Base-by-base conservation (phyloP, 768 basidiomycete species). In the Melanogaster broomeanus region DNA sequence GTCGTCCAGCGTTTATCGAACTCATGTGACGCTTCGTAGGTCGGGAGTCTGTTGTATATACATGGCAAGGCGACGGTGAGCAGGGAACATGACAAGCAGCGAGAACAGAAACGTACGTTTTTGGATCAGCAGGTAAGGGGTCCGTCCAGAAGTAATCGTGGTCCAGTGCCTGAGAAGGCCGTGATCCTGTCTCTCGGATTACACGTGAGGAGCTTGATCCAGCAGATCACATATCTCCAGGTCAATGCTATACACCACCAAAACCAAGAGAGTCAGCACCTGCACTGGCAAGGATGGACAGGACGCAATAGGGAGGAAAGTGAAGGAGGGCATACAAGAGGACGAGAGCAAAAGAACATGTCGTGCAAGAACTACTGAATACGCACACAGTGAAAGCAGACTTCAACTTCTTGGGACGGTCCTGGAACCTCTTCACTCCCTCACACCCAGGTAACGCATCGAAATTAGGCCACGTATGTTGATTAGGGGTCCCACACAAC, bases 91-190 rank as follows among this genome's bases (percentile, higher is more conserved):
- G 41, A 46, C 10, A 34, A 27, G 16, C n/a, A 11, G 16, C 18
- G 33, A 56, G 27, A 19, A 38, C 19, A 12, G 43, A 21, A 8
- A 73, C 83, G 51, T 61, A 90, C 90, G 81, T 80, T 67, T 85
- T 88, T 1, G 89, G 90, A 71, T 91, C 88, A 19, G 89, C 89
- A 31, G 94, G 90, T 33, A 93, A 61, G 0, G 96, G 95, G 56
- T 90, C 85, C 0, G 85, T 86, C 91, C 92, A 97, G 69, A 98
- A 97, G 74, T 93, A 98, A 18, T 90, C 85, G 64, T 98, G 93
- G 59, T 94, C 88, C 46, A 98, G 78, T 0, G 95, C 95, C 51
- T 92, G 79, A 2, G 81, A 70, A 9, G n/a, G 96, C 96, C 2
- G 94, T 93, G 35, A 93, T 79, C 18, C 96, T 80, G 50, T 88